phyloP scores from a whole-genome alignment of 106 monocot genomes.

The Dactylorhiza incarnata region DNA sequence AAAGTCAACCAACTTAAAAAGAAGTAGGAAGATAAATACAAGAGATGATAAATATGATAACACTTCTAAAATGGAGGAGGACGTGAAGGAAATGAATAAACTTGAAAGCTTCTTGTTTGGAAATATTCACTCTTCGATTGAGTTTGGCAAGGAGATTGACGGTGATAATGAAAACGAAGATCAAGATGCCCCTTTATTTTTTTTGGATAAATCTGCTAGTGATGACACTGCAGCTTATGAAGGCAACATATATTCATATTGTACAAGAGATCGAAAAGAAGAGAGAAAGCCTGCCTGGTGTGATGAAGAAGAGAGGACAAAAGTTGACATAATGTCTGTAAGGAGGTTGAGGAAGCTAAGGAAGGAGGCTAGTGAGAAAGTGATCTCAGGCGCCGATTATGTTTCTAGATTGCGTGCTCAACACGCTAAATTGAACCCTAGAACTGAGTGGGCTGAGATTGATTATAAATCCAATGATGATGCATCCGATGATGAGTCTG shows the following conservation, averaged over 20 bases:
- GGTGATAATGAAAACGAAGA: not conserved
- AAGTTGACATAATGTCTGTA: slow-evolving; percentile 46
- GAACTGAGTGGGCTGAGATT: slow-evolving; percentile 63
- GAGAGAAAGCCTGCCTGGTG: slow-evolving; percentile 62
- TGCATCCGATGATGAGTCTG: slow-evolving; percentile 34
- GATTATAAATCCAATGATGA: not conserved
- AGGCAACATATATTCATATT: slow-evolving; percentile 6
- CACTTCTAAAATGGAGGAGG: slow-evolving; percentile 11
- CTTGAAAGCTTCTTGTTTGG: slow-evolving; percentile 62
- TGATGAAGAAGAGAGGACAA: slow-evolving; percentile 53
- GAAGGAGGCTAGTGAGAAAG: slow-evolving; percentile 34
- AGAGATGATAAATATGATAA: slow-evolving; percentile 1
- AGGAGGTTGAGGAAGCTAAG: slow-evolving; percentile 64
- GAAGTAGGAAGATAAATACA: slow-evolving; percentile 24
- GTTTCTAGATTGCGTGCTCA: slow-evolving; percentile 59
- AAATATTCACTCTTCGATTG: slow-evolving; percentile 28
- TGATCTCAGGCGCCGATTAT: slow-evolving; percentile 59
- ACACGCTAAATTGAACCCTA: slow-evolving; percentile 62
- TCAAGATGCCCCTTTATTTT: slow-evolving; percentile 17
- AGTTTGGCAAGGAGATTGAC: slow-evolving; percentile 60
- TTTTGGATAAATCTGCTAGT: slow-evolving; percentile 40
- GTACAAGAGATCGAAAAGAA: not conserved
- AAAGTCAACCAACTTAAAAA: slow-evolving; percentile 11
- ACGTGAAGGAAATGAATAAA: slow-evolving; percentile 56
- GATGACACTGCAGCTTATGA: slow-evolving; percentile 30